Evolutionary conservation across 441 rosid species (phyloP), one percentile per base, ranked within the genome.

Genomic region (Raphanus hybrid): DNA sequence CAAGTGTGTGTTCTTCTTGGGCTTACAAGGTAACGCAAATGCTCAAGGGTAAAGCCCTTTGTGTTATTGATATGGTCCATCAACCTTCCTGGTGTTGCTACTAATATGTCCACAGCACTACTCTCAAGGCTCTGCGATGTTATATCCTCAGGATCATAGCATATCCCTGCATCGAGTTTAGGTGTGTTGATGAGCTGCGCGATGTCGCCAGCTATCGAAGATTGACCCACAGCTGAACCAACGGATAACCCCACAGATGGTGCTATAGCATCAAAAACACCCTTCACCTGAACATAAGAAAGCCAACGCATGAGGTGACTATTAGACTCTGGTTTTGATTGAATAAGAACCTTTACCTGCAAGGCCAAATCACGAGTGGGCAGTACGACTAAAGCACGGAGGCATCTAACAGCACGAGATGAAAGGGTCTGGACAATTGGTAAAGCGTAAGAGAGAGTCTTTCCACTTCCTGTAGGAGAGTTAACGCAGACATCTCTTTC

Each of bases 81-180:
- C 20, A 96, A 91, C 84, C 99, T 90, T 79, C 99, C 98, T 0
- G 98, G 99, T 65, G 99, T 96, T 55, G 98, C 98, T 67, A 96
- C 93, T 84, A 93, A 82, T 87, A 96, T 91, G 79, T 96, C 98
- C 59, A 93, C 98, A 9, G 92, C 82, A 86, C 91, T 87, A 86
- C 91, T 87, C 73, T 91, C 87, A 55, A 91, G 80, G 77, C 77
- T 85, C 5, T 63, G 86, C 3, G 85, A 82, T 37, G 81, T 12
- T 81, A 82, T 11, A 82, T 87, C 87, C 34, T 88, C 91, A 0
- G 89, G 94, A 71, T 92, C 97, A 83, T 85, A 96, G 80, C 97
- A 96, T 70, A 89, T 90, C 67, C 97, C 96, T 5, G 91, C 94
- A 82, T 96, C 96, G 54, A 88, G 87, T 82, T 86, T 81, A 29